Evolutionary conservation across 2,329 filamentous ascomycete species (phyloP), one percentile per base, ranked within the genome.

Genomic region (Nannizziopsis arthrosporioides): DNA sequence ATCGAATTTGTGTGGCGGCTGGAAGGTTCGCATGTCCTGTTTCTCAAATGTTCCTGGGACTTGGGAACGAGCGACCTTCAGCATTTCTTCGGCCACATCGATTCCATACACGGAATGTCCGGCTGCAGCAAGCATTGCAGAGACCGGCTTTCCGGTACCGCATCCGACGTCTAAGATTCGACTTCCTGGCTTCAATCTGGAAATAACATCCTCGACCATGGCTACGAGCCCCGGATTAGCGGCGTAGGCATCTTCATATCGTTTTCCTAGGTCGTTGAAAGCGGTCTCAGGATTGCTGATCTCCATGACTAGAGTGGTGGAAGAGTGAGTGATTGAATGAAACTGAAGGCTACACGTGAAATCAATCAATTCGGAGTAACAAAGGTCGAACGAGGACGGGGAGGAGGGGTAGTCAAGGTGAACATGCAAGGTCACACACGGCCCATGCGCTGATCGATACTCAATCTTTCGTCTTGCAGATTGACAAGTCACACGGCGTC

Each of bases 111-210:
- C 49, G 3, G 45, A 22, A 37, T 55, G 54, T 10, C 53, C 54
- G 7, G 53, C 50, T 1, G 15, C 15, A 8, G 51, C 50, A 1
- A 57, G 36, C 30, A 47, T 49, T 2, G 53, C 48, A 4, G 52
- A 50, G 1, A 44, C 42, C 3, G 55, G 55, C 31, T 54, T 52
- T 1, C 55, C 55, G 1, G 55, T 57, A 9, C 55, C 55, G 37
- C 55, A 55, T 2, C 55, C 55, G 5, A 57, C 53, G 31, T 57
- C 54, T 8, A 57, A 49, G 6, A 57, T 42, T 6, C n/a, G 19
- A 31, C 46, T 49, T 5, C 42, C 15, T 1, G 51, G 35, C 4
- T 38, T 17, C 6, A 55, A 41, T 18, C 15, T 31, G 5, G 37
- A 19, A 22, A 51, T 14, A 14, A 47, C 48, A 11, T 44, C 19